phyloP scores from a whole-genome alignment of 345 rosid genomes.

The Melaleuca quinquenervia region DNA sequence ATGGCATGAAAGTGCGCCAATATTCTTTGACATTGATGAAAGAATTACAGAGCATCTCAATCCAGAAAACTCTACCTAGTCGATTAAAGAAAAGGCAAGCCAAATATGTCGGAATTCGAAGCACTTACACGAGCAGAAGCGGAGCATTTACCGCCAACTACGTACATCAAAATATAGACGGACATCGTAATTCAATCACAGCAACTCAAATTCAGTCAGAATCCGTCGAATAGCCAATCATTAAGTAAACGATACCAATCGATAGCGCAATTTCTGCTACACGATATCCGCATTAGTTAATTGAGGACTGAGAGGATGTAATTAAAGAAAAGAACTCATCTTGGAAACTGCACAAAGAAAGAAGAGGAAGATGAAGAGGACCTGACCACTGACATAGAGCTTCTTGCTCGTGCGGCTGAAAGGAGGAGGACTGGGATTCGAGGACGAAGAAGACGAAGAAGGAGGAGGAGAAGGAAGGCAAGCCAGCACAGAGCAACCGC shows the following conservation, averaged over 20 bases:
- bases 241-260: neutral
- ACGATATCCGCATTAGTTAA: neutral
- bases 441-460: neutral
- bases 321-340: neutral
- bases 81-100: neutral
- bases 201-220: neutral
- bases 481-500: neutral
- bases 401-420: conserved; percentile 20
- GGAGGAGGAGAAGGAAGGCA: neutral
- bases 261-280: neutral
- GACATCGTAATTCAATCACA: neutral
- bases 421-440: conserved; percentile 10
- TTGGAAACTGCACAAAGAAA: neutral
- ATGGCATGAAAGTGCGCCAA: neutral
- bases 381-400: conserved; percentile 63
- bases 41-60: neutral
- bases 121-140: neutral
- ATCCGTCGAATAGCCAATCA: neutral
- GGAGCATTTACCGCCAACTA: neutral
- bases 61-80: neutral
- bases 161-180: neutral
- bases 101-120: neutral
- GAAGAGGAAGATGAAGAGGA: neutral
- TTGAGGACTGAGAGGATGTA: neutral
- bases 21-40: neutral